Evolutionary conservation across 108 stramenopile genomes (phyloP).

Genomic region (Ochromonas danica): DNA sequence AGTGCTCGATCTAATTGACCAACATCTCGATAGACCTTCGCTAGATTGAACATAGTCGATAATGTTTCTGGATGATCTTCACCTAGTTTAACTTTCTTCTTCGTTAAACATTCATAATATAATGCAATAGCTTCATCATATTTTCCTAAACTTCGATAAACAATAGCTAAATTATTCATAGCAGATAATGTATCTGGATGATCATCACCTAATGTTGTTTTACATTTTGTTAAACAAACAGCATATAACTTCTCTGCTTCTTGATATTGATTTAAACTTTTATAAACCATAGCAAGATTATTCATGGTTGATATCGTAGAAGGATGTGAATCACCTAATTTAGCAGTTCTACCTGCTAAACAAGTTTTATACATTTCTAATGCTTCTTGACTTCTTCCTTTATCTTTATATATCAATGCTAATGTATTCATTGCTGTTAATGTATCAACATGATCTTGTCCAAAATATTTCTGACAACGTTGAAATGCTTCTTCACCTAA

Average conservation of each 20-base stretch:
- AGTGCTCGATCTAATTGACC: neutral
- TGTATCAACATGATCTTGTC: neutral
- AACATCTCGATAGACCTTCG: too few species aligned
- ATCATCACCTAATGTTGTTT: constrained; percentile 5
- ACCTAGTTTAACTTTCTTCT: neutral
- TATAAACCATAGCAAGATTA: neutral
- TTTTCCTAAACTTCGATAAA: neutral
- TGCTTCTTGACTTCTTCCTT: too few species aligned
- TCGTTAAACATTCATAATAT: neutral
- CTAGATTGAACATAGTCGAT: neutral
- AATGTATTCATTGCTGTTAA: neutral
- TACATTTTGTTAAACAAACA: neutral
- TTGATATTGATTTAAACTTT: neutral
- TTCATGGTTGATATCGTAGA: neutral
- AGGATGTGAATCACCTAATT: constrained; percentile 12
- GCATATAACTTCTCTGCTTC: neutral
- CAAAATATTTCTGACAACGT: too few species aligned
- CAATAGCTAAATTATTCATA: neutral
- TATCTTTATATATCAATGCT: too few species aligned
- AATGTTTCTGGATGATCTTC: neutral
- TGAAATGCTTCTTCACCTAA: too few species aligned
- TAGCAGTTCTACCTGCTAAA: too few species aligned
- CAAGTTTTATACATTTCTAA: too few species aligned
- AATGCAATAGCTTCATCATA: neutral
- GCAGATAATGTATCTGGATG: neutral